These are phyloP conservation scores for Pythium brassicae DNA, from an alignment of 352 stramenopile species.

Conservation along the genomic window DNA sequence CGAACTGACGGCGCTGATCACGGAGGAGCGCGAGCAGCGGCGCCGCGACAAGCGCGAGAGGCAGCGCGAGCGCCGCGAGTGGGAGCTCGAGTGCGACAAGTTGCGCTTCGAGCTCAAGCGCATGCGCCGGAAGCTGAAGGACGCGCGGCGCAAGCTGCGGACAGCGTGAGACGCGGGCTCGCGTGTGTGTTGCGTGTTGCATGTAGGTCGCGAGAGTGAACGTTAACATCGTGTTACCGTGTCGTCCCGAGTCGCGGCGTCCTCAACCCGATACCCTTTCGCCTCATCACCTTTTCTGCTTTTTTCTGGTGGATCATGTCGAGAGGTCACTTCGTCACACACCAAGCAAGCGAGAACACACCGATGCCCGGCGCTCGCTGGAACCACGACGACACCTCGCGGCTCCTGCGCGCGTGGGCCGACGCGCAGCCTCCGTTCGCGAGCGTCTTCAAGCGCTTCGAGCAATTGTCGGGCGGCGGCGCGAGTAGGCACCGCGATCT, in stretches of 20 bases:
- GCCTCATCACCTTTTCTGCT: too few species aligned
- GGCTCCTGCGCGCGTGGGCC: neutral
- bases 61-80: neutral
- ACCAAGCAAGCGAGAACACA: too few species aligned
- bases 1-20: neutral
- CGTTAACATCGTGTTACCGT: too few species aligned
- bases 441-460: neutral
- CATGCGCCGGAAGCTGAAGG: conserved; percentile 3
- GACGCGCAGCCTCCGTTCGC: neutral
- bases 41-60: neutral
- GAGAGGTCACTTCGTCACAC: too few species aligned
- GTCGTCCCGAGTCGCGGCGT: too few species aligned
- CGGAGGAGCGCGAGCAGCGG: conserved; percentile 1
- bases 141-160: neutral
- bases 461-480: neutral
- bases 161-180: too few species aligned
- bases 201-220: too few species aligned
- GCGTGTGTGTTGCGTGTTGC: too few species aligned
- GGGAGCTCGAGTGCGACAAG: conserved; percentile 6
- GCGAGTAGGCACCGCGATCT: too few species aligned
- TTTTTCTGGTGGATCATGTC: too few species aligned
- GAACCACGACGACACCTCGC: neutral
- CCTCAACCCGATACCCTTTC: too few species aligned
- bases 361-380: too few species aligned
- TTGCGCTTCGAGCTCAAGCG: conserved; percentile 3